phyloP scores from a whole-genome alignment of 2,329 filamentous ascomycete species.

The Fusarium citri region DNA sequence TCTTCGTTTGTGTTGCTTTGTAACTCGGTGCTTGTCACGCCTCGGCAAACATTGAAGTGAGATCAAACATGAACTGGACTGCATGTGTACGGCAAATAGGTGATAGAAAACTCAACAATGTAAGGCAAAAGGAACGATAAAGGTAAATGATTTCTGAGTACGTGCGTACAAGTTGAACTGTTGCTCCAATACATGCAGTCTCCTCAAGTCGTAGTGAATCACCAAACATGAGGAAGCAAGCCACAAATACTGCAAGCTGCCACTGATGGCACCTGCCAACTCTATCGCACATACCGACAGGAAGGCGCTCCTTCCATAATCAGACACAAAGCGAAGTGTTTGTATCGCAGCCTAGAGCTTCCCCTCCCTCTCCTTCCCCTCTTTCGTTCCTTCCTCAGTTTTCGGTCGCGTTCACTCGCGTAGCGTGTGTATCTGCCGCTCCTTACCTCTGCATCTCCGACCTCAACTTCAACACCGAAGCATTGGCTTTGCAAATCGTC shows the following conservation, averaged over 20 bases:
- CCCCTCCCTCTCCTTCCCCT: neutral
- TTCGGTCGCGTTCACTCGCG: neutral
- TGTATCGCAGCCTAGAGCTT: neutral
- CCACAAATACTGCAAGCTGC: constrained; percentile 20
- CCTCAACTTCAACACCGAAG: neutral
- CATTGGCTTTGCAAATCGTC: neutral
- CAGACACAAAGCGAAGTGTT: neutral
- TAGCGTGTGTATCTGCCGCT: constrained; percentile 3
- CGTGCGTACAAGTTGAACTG: neutral
- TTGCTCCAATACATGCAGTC: neutral
- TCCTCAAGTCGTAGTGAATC: constrained; percentile 1
- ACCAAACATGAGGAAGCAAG: constrained; percentile 9
- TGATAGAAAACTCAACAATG: neutral
- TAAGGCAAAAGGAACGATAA: neutral
- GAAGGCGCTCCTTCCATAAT: constrained; percentile 5
- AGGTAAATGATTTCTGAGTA: neutral
- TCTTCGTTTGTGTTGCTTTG: neutral
- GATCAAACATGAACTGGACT: neutral
- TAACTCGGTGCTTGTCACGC: neutral
- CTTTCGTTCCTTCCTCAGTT: neutral
- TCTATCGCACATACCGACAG: constrained; percentile 15
- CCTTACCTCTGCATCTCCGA: neutral
- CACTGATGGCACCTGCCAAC: constrained; percentile 38
- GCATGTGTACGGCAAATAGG: neutral
- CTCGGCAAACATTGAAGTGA: neutral